phyloP scores from a whole-genome alignment of 345 rosid species.

The Nephelium lappaceum region DNA sequence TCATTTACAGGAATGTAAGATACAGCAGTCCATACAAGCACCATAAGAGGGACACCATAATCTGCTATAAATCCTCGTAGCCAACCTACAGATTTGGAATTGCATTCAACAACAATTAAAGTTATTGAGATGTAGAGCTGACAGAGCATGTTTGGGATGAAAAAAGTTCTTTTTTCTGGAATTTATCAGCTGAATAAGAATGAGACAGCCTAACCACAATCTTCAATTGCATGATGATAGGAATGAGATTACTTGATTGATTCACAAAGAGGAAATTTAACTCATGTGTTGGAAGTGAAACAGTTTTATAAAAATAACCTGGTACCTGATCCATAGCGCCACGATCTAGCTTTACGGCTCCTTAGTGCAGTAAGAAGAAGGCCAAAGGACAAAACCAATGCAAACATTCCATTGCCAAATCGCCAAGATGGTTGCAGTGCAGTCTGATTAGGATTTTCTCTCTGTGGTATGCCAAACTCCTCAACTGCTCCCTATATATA shows the following conservation, averaged over 20 bases:
- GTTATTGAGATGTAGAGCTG: not conserved
- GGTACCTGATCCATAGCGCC: slow-evolving; percentile 64
- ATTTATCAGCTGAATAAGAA: not conserved
- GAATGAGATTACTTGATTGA: not conserved
- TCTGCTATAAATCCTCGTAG: slow-evolving; percentile 62
- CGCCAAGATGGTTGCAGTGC: slow-evolving; percentile 56
- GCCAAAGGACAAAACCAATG: slow-evolving; percentile 59
- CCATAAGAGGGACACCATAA: slow-evolving; percentile 66
- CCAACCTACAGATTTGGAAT: slow-evolving; percentile 38
- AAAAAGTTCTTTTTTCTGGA: not conserved
- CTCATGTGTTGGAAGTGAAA: not conserved
- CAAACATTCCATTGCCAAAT: slow-evolving; percentile 70
- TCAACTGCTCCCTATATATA: slow-evolving; percentile 54
- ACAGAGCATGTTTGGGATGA: slow-evolving; percentile 3
- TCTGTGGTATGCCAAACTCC: slow-evolving; percentile 58
- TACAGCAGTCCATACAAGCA: slow-evolving; percentile 58
- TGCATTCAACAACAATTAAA: slow-evolving; percentile 1
- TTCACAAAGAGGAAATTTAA: not conserved
- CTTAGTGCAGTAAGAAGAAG: slow-evolving; percentile 58
- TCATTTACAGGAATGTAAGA: slow-evolving; percentile 55
- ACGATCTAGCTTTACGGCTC: slow-evolving; percentile 66
- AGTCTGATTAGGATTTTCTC: slow-evolving; percentile 47
- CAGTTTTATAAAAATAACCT: slow-evolving; percentile 6
- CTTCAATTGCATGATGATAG: not conserved
- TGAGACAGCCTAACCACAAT: slow-evolving; percentile 10